Evolutionary conservation across 352 stramenopile genomes (phyloP), one percentile per base, ranked within the genome.

Genomic region (Pseudoperonospora humuli): DNA sequence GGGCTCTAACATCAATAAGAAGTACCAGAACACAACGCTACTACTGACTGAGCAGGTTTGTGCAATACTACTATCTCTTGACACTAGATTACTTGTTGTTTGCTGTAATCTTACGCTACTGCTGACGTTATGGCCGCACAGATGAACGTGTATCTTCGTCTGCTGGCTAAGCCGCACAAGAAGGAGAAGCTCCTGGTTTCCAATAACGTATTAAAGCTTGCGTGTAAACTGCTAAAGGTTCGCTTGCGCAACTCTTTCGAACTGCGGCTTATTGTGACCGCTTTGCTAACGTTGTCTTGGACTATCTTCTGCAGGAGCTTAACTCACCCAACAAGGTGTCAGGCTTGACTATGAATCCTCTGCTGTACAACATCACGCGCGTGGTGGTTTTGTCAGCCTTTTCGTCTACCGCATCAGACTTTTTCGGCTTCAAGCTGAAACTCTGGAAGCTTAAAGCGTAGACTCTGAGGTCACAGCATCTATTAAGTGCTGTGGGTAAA

Each of bases 381-480:
- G 81, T 94, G 28, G 70, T 95, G 33, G 77, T 95, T 42, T 65
- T 95, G 37, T 94, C 82, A 18, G 84, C 84, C 28, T 92, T 95
- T 42, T 93, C 78, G 41, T 92, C 82, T 31, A 84, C 84, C 3
- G 78, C 87, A 33, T 93, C 78, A 11, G 84, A 95, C 56, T 86
- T 93, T 40, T 91, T 95, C 46, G 84, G 84, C 54, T 95, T 95
- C 57, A 95, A 93, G 57, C 70, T 93, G 43, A 93, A 93, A 73
- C 62, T 93, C 10, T 90, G 84, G 69, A 94, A 95, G 59, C 75
- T 95, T 45, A 92, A 92, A 57, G 70, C 62, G 39, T 86, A 81
- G 59, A 21, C 26, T 26, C 25, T n/a, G n/a, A n/a, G n/a, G n/a
- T n/a, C n/a, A n/a, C n/a, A 56, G 26, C 21, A 28, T 21, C 20